Percentiles rank a stretch among this genome's conserved stretches.
phyloP scores from a whole-genome alignment of 164 flowering plant genomes.

The Piper longum region DNA sequence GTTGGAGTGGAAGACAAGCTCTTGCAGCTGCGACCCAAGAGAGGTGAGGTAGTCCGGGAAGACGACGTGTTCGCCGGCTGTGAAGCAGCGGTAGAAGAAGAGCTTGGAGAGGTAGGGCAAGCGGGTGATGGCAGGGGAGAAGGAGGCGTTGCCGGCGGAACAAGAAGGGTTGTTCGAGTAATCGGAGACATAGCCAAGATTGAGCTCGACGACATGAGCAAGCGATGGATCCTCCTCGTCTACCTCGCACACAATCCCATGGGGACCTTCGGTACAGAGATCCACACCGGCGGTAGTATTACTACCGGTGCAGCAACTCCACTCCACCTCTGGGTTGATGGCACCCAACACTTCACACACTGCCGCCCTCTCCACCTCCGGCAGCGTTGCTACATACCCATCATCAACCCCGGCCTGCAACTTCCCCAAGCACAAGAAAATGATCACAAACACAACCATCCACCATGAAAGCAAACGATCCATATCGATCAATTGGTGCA shows the following conservation, averaged over 20 bases:
- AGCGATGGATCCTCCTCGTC: not conserved
- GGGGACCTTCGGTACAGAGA: conserved; percentile 9
- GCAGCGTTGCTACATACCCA: not conserved
- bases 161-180: conserved; percentile 10
- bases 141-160: conserved; percentile 6
- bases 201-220: conserved; percentile 8
- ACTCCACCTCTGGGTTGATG: conserved; percentile 4
- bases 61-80: not conserved
- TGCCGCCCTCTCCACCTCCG: not conserved
- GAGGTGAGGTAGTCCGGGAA: conserved; percentile 5
- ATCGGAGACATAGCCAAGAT: conserved; percentile 8
- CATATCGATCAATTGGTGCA: too few species aligned
- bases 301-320: not conserved
- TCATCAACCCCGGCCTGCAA: too few species aligned
- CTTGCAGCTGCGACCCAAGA: conserved; percentile 7
- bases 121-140: conserved; percentile 4
- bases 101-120: conserved; percentile 8
- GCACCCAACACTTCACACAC: conserved; percentile 3
- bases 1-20: conserved; percentile 8
- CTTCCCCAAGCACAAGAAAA: too few species aligned
- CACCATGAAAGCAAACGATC: too few species aligned
- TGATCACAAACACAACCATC: too few species aligned
- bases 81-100: conserved; percentile 10
- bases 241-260: conserved; percentile 6
- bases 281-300: not conserved